Evolutionary conservation across 2,329 filamentous ascomycete species (phyloP), one percentile per base, ranked within the genome.

Genomic region (Hortaea werneckii): DNA sequence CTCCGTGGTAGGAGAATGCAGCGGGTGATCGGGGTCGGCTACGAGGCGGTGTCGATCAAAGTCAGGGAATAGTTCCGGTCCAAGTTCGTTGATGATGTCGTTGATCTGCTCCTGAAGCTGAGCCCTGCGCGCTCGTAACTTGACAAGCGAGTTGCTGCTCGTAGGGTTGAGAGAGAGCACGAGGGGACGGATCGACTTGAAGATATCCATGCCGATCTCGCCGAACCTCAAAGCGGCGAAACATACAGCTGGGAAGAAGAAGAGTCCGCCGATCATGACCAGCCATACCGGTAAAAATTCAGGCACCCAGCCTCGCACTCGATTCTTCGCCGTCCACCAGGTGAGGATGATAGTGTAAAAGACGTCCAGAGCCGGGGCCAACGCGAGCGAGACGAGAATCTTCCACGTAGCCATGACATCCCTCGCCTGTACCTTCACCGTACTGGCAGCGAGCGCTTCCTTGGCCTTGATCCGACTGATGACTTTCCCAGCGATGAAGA

Each of bases 171-270:
- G 76, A 53, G 86, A 92, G 30, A 95, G 74, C 40, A 94, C 73
- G 7, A 98, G 77, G 5, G 92, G 92, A 7, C 87, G 80, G 11
- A 98, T 76, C 0, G 90, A 96, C 68, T 96, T 98, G 70, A 92
- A 73, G 46, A 98, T 95, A 62, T 98, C 92, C 88, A 98, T 95
- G 43, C 90, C 92, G n/a, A 94, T 83, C 68, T 98, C 92, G 40
- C 92, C 92, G 54, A 96, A 94, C 8, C 92, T 83, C 43, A 98
- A 80, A 5, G 92, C 87, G 4, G 88, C 89, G 65, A 94, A 95
- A 0, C 89, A 95, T 57, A 95, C 84, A 26, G 81, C 77, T 5
- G 89, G 85, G 72, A 95, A 95, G 54, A 94, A 70, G 41, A 87
- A 74, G 70, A 86, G 82, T 42, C 88, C 85, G 35, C 80, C 77